Percentiles rank a stretch among this genome's conserved stretches.
These are phyloP conservation scores for Rhodamnia argentea DNA, from an alignment of 345 rosid genomes.

Conservation along the genomic window DNA sequence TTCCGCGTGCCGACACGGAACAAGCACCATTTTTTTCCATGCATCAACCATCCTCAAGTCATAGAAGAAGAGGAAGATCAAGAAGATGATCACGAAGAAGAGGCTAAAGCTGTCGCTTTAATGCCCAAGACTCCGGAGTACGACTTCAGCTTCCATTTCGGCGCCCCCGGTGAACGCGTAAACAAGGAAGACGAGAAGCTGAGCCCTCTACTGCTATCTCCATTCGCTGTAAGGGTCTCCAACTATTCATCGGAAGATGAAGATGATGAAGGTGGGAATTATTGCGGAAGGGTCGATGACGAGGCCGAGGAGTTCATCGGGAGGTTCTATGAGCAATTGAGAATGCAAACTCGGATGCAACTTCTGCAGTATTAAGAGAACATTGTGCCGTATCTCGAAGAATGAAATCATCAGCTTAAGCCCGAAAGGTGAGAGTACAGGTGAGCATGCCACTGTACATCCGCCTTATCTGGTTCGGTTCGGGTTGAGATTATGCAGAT, in stretches of 20 bases:
- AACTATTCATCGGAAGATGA: conserved; percentile 37
- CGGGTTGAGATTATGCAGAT: not conserved
- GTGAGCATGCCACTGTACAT: not conserved
- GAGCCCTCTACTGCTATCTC: conserved; percentile 1
- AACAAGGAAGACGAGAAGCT: not conserved
- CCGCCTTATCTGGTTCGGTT: not conserved
- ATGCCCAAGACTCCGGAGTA: conserved; percentile 37
- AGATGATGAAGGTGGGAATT: conserved; percentile 4
- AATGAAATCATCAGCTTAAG: not conserved
- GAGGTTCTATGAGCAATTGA: conserved; percentile 41
- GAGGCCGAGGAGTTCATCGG: conserved; percentile 53
- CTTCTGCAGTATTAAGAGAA: conserved; percentile 25
- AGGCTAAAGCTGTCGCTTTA: conserved; percentile 10
- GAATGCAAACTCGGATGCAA: conserved; percentile 35
- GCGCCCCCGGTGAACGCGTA: not conserved
- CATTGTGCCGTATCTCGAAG: not conserved
- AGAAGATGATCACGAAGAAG: not conserved
- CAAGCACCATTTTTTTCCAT: conserved; percentile 30
- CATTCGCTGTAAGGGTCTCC: conserved; percentile 30
- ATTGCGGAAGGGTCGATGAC: conserved; percentile 19
- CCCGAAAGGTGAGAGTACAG: not conserved
- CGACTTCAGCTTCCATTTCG: conserved; percentile 18
- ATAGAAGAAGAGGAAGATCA: conserved; percentile 14
- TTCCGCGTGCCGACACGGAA: conserved; percentile 27
- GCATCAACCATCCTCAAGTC: conserved; percentile 34